Evolutionary conservation across 768 basidiomycete genomes (phyloP).

Genomic region (Boletus bicolor): DNA sequence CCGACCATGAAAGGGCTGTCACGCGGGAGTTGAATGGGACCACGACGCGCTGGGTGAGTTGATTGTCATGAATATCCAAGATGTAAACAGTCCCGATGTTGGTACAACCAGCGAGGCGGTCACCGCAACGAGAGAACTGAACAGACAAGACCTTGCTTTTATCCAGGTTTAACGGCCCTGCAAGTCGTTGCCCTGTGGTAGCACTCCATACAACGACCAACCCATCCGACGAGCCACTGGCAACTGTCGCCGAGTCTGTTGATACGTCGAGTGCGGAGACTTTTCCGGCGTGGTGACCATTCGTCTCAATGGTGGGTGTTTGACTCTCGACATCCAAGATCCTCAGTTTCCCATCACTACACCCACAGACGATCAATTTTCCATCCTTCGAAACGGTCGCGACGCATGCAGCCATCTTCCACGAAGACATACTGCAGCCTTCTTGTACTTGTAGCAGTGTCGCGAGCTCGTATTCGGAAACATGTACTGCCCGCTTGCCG

Average conservation of each 20-base stretch:
- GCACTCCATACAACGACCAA: conserved; percentile 1
- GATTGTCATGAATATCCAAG: background rate
- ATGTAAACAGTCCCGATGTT: background rate
- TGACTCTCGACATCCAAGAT: background rate
- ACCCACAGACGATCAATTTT: conserved; percentile 1
- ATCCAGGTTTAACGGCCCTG: background rate
- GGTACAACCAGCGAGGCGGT: background rate
- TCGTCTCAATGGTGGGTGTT: background rate
- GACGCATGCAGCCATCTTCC: background rate
- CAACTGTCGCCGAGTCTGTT: background rate
- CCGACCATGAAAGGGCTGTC: conserved; percentile 1
- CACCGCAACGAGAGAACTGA: background rate
- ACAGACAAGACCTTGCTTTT: background rate
- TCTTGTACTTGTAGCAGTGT: background rate
- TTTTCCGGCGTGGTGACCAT: background rate
- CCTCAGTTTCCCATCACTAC: background rate
- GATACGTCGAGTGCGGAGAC: conserved; percentile 5
- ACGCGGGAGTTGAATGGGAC: background rate
- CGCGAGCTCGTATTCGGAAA: background rate
- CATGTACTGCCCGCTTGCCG: background rate
- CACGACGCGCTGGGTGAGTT: background rate
- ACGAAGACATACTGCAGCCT: background rate
- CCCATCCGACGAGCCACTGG: conserved; percentile 4
- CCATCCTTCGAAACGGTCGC: conserved; percentile 4
- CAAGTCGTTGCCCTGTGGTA: background rate